Base-by-base conservation (phyloP, 805 yeast genomes). In the Osmozyma mogii region DNA sequence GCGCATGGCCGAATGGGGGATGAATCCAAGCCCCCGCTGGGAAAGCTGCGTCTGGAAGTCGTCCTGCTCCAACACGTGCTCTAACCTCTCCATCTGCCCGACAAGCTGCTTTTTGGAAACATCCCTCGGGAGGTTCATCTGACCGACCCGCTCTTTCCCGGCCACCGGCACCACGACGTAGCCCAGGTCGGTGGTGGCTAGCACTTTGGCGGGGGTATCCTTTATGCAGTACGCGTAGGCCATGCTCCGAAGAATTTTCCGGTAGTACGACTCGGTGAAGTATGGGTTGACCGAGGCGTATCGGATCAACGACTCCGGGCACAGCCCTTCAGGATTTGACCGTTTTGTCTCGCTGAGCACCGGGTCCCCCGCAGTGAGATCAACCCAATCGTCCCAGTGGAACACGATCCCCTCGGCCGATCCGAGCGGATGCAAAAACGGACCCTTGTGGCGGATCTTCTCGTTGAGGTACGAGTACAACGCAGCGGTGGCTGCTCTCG, bases 311-410 rank as follows among this genome's bases (percentile, higher is more conserved):
- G 25, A 25, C n/a, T 29, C 26, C 17, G 45, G 52, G 32, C 65
- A 58, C 15, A 27, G 9, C 3, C 59, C 61, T 4, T 38, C 40
- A 13, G 50, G 40, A 22, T 27, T 30, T 3, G 27, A 17, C 6
- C 25, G 22, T 16, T 55, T 37, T 18, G 38, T 45, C 9, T 30
- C 20, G 13, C 38, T 36, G 11, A 59, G 33, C 4, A 50, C 22
- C 9, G 33, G 9, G 27, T 51, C 34, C 1, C 44, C 61, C 5
- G 54, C 50, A 10, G 36, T 32, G 19, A 52, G 32, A 31, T 57
- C 65, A 14, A 54, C 45, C 59, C 62, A 58, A 36, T 59, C 62
- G 34, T 59, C 65, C 65, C 65, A 59, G 40, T 59, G 65, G 41
- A 58, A 58, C 34, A 32, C 34, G n/a, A 57, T 40, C 12, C 58